Evolutionary conservation across 768 basidiomycete species (phyloP).

Genomic region (Termitomyces sp.): DNA sequence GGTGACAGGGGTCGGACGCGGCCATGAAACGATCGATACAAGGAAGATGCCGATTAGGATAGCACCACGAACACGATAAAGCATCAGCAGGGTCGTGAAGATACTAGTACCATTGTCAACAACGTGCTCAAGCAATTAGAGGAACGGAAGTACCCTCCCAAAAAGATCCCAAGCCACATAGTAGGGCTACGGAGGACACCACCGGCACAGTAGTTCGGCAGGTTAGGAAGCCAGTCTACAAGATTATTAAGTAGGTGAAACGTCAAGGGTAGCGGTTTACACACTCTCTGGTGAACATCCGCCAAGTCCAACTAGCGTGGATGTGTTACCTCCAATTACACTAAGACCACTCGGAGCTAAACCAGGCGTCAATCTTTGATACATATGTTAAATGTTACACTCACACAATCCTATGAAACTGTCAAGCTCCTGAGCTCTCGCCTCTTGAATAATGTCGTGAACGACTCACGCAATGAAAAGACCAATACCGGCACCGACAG

Average conservation of each 20-base stretch:
- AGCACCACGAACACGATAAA: conserved; percentile 81
- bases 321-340: conserved; percentile 69
- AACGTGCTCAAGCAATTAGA: background rate
- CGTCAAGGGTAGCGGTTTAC: background rate
- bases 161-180: conserved; percentile 86
- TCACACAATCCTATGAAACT: conserved; percentile 75
- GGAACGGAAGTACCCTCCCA: conserved; percentile 57
- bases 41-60: conserved; percentile 81
- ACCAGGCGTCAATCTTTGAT: background rate
- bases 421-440: conserved; percentile 7
- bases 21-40: conserved; percentile 86
- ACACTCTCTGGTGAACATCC: conserved; percentile 59
- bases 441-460: background rate
- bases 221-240: conserved; percentile 37
- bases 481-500: conserved; percentile 85
- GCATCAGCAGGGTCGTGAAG: conserved; percentile 73
- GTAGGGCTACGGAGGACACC: conserved; percentile 70
- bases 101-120: conserved; percentile 36
- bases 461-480: conserved; percentile 73
- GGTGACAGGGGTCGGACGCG: conserved; percentile 74
- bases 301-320: conserved; percentile 70
- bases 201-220: conserved; percentile 57
- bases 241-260: background rate
- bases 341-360: conserved; percentile 62
- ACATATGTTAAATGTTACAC: conserved; percentile 7